These are phyloP conservation scores for Psilocybe sp. DNA, from an alignment of 768 basidiomycete species.

Conservation along the genomic window DNA sequence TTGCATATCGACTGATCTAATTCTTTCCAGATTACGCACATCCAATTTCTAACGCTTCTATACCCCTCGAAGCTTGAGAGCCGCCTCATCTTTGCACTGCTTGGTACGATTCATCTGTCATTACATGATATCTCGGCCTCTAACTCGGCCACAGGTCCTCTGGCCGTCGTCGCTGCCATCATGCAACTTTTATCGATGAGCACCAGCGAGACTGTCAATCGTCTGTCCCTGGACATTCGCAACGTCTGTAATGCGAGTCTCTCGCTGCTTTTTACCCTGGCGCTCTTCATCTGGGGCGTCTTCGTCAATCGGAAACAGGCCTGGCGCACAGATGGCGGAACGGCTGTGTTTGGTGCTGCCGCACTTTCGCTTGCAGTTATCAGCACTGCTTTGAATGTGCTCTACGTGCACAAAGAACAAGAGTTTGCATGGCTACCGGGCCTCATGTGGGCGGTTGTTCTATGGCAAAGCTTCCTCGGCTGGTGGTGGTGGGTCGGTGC, in stretches of 20 bases:
- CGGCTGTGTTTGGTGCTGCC: constrained; percentile 87
- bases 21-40: constrained; percentile 79
- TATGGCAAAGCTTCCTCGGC: constrained; percentile 96
- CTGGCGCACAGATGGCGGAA: constrained; percentile 96
- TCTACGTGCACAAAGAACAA: constrained; percentile 81
- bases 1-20: neutral
- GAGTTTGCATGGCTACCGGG: constrained; percentile 91
- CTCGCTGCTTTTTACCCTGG: constrained; percentile 88
- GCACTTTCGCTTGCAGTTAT: constrained; percentile 80
- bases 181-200: constrained; percentile 83
- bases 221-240: constrained; percentile 70
- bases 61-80: constrained; percentile 91
- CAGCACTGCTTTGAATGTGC: constrained; percentile 82
- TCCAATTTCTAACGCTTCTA: constrained; percentile 93
- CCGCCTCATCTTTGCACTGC: constrained; percentile 77
- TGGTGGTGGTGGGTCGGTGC: constrained; percentile 99
- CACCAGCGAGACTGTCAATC: constrained; percentile 33
- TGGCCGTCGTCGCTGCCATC: constrained; percentile 79
- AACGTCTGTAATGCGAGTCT: constrained; percentile 97
- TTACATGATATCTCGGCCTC: neutral
- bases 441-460: constrained; percentile 84
- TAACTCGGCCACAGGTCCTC: constrained; percentile 50
- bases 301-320: constrained; percentile 86
- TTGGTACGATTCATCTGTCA: constrained; percentile 43
- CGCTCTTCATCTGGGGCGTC: constrained; percentile 91